Percentiles rank a stretch among this genome's conserved stretches.
Evolutionary conservation across 1,284 basidiomycete genomes (phyloP).

Genomic region (Dichomitus squalens): DNA sequence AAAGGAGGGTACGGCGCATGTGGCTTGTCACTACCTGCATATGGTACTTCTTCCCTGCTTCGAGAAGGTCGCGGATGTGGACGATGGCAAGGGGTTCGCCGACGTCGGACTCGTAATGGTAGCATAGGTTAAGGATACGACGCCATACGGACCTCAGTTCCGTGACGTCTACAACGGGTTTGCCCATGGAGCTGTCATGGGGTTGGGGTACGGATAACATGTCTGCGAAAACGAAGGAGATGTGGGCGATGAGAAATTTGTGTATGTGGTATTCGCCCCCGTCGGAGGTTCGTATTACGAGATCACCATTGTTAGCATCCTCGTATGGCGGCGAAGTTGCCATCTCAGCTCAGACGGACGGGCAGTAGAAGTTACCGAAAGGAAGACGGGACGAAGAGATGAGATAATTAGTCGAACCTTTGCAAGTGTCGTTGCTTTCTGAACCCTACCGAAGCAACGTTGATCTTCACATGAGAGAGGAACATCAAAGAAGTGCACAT

Average conservation of each 20-base stretch:
- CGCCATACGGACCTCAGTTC: neutral
- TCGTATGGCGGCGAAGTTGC: neutral
- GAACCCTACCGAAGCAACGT: too few relatives aligned
- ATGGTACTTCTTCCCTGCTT: neutral
- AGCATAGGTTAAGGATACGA: neutral
- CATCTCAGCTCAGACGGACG: too few relatives aligned
- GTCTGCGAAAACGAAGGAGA: neutral
- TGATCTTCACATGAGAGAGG: too few relatives aligned
- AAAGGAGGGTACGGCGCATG: neutral
- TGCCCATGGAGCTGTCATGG: neutral
- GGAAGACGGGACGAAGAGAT: too few relatives aligned
- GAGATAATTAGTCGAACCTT: too few relatives aligned
- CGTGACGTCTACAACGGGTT: neutral
- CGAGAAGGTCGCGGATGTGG: neutral
- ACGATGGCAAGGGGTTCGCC: neutral
- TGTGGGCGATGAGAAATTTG: neutral
- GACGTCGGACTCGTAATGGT: neutral
- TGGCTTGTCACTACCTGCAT: neutral
- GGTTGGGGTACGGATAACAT: neutral
- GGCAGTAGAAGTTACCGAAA: too few relatives aligned
- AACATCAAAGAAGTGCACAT: too few relatives aligned
- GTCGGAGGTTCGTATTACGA: neutral
- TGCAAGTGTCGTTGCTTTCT: too few relatives aligned
- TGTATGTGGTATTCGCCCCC: neutral
- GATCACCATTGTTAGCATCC: neutral